Percentiles rank a stretch among this genome's conserved stretches.
phyloP scores from a whole-genome alignment of 257 asterid genomes.

The Leptodermis oblonga region DNA sequence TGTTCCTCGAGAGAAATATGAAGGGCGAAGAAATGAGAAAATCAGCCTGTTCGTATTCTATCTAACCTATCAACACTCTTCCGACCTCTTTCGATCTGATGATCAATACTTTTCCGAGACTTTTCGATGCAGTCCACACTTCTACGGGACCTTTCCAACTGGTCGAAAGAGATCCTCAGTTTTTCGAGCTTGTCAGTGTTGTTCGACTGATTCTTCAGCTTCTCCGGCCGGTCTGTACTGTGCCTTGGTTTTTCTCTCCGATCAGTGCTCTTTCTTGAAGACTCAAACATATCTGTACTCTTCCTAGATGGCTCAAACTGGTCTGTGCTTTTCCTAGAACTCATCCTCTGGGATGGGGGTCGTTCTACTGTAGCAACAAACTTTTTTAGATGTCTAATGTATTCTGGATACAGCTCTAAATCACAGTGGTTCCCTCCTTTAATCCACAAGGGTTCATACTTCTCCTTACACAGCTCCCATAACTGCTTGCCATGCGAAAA shows the following conservation, averaged over 20 bases:
- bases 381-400: conserved; percentile 69
- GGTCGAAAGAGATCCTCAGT: conserved; percentile 60
- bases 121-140: conserved; percentile 79
- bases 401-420: conserved; percentile 77
- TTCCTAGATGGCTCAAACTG: conserved; percentile 72
- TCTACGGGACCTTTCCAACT: conserved; percentile 78
- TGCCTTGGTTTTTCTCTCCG: conserved; percentile 79
- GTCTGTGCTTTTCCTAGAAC: conserved; percentile 61
- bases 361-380: conserved; percentile 71
- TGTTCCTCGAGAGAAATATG: neutral
- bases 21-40: neutral
- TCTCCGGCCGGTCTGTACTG: conserved; percentile 70
- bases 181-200: conserved; percentile 51
- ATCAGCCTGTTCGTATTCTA: conserved; percentile 53
- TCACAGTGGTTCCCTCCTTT: conserved; percentile 85
- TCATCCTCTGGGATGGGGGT: conserved; percentile 61
- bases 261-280: conserved; percentile 77
- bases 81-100: conserved; percentile 63
- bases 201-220: conserved; percentile 46
- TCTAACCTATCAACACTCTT: conserved; percentile 79
- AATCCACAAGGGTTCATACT: conserved; percentile 86
- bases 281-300: conserved; percentile 65
- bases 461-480: conserved; percentile 80
- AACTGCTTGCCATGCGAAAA: conserved; percentile 84
- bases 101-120: conserved; percentile 67